Conservation (phyloP, 495 filamentous ascomycete species). For the Talaromyces adpressus region DNA sequence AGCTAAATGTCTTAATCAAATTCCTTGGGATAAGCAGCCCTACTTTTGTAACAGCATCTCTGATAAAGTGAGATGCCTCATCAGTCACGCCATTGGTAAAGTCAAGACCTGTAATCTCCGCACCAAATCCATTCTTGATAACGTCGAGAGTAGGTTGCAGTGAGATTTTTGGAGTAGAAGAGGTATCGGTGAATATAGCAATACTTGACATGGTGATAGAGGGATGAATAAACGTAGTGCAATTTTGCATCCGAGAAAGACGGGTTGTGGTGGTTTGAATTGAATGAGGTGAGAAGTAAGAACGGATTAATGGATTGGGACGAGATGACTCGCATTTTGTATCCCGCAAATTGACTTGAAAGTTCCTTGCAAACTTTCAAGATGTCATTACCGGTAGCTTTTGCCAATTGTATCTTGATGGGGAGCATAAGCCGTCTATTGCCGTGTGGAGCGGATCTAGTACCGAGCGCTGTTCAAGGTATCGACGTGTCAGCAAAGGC, state of each 20-base stretch:
- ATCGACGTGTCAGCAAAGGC: not conserved
- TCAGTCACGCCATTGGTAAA: not conserved
- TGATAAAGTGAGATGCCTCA: not conserved
- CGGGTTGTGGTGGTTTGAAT: not conserved
- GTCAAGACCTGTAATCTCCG: not conserved
- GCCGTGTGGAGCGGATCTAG: not conserved
- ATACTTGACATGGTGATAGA: not conserved
- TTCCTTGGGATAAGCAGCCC: not conserved
- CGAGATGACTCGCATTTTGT: not conserved
- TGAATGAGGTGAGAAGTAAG: not conserved
- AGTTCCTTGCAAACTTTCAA: not conserved
- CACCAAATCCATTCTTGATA: not conserved
- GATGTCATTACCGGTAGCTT: too few relatives aligned
- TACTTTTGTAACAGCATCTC: not conserved
- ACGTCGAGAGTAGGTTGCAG: not conserved
- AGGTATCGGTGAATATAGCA: not conserved
- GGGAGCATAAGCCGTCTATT: not conserved
- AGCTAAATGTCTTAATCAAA: not conserved
- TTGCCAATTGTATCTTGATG: not conserved
- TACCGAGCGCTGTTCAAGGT: not conserved
- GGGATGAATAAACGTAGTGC: not conserved
- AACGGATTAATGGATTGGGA: not conserved
- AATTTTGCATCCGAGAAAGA: not conserved
- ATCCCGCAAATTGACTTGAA: not conserved
- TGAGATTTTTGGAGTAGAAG: not conserved